Conservation (phyloP, 2,329 filamentous ascomycete species). For the Paramyrothecium sp. region DNA sequence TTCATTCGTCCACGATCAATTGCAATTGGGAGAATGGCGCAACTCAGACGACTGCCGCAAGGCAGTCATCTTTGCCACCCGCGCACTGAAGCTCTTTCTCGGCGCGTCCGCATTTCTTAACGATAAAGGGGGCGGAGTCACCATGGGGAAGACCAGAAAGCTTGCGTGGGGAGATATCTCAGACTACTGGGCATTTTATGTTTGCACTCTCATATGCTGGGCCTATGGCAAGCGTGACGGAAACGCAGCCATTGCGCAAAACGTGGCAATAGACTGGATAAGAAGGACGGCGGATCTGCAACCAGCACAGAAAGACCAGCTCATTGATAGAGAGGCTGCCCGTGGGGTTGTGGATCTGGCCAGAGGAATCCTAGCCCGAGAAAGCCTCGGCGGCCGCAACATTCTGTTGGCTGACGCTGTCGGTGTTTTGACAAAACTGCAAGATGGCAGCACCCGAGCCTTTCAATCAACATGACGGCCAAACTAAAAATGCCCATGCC, state of each 20-base stretch:
- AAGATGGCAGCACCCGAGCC: conserved; percentile 39
- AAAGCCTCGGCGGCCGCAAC: conserved; percentile 47
- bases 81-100: conserved; percentile 47
- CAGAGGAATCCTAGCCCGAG: conserved; percentile 43
- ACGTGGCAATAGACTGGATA: conserved; percentile 34
- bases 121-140: no score
- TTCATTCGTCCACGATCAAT: conserved; percentile 45
- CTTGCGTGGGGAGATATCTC: conserved; percentile 36
- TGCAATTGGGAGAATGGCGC: conserved; percentile 44
- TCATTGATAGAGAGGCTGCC: conserved; percentile 40
- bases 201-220: conserved; percentile 60
- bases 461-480: conserved; percentile 5
- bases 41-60: conserved; percentile 42
- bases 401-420: conserved; percentile 53
- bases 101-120: no score
- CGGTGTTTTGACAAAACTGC: conserved; percentile 49
- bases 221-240: conserved; percentile 42
- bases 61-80: conserved; percentile 50
- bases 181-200: conserved; percentile 56
- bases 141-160: conserved; percentile 9
- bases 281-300: conserved; percentile 37
- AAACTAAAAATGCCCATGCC: background rate
- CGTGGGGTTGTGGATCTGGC: conserved; percentile 47
- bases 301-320: conserved; percentile 35
- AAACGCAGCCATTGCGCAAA: conserved; percentile 14